phyloP scores from a whole-genome alignment of 2,329 filamentous ascomycete species.

The Fusarium sp. region DNA sequence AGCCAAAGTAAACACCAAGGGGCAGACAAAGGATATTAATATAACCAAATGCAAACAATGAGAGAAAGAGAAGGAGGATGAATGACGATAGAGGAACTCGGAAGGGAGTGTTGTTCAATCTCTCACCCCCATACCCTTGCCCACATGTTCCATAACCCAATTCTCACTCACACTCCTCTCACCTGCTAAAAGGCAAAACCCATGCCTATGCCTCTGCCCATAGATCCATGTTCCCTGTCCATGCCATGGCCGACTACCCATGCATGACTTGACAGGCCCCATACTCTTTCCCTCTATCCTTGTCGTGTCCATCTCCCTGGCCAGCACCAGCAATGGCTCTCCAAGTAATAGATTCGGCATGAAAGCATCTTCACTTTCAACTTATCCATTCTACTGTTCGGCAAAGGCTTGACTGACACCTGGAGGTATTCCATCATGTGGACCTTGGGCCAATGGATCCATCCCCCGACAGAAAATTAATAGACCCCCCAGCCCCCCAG shows the following conservation, averaged over 20 bases:
- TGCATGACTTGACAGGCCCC: neutral
- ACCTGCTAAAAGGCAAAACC: neutral
- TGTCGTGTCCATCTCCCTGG: constrained; percentile 18
- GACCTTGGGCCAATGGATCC: constrained; percentile 11
- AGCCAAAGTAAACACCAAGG: constrained; percentile 21
- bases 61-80: constrained; percentile 20
- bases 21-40: constrained; percentile 41
- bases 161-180: neutral
- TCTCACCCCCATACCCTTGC: constrained; percentile 24
- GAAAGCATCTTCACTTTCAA: constrained; percentile 16
- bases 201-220: neutral
- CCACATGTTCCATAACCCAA: neutral
- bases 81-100: constrained; percentile 42
- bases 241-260: constrained; percentile 4
- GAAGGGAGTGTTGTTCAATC: constrained; percentile 38
- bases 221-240: constrained; percentile 8
- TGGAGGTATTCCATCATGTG: neutral
- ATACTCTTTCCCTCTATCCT: neutral
- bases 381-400: constrained; percentile 15
- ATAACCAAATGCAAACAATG: constrained; percentile 38
- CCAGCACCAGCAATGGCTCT: constrained; percentile 1
- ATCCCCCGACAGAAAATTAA: neutral
- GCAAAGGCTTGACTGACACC: constrained; percentile 18
- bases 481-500: constrained; percentile 13
- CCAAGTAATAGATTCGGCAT: constrained; percentile 11